phyloP scores from a whole-genome alignment of 352 stramenopile species.

The Globisporangium sylvaticum region DNA sequence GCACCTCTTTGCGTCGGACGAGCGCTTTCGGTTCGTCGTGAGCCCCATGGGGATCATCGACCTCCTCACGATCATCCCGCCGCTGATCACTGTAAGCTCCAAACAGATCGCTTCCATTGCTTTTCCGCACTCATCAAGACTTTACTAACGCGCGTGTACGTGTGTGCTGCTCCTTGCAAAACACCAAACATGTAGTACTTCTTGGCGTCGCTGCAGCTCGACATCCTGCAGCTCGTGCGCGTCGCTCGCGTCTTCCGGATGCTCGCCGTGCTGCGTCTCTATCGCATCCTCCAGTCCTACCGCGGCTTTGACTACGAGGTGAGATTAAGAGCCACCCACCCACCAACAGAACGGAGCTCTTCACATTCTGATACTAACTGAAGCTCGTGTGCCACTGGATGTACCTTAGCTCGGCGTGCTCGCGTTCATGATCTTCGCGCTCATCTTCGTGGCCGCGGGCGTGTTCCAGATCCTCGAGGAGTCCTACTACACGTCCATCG shows the following conservation, averaged over 20 bases:
- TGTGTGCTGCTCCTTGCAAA: not conserved
- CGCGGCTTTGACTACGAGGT: conserved; percentile 58
- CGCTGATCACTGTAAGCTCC: conserved; percentile 29
- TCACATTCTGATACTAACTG: not conserved
- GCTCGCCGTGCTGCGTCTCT: conserved; percentile 50
- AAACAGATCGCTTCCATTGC: not conserved
- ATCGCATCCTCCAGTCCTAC: conserved; percentile 50
- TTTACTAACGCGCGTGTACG: not conserved
- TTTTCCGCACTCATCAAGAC: not conserved
- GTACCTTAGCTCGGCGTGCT: conserved; percentile 51
- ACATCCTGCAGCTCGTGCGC: conserved; percentile 41
- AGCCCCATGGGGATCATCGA: conserved; percentile 54
- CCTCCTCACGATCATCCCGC: conserved; percentile 49
- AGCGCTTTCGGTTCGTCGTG: conserved; percentile 38
- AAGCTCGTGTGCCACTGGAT: not conserved
- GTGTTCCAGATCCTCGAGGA: conserved; percentile 58
- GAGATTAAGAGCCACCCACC: not conserved
- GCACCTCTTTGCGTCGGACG: conserved; percentile 35
- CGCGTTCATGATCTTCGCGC: conserved; percentile 46
- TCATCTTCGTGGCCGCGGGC: conserved; percentile 57
- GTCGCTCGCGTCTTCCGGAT: conserved; percentile 56
- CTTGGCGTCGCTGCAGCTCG: conserved; percentile 30
- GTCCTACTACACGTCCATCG: conserved; percentile 39
- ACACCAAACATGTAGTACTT: conserved; percentile 21
- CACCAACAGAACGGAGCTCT: not conserved